Evolutionary conservation across 352 stramenopile genomes (phyloP).

Genomic region (Phytophthora megakarya): DNA sequence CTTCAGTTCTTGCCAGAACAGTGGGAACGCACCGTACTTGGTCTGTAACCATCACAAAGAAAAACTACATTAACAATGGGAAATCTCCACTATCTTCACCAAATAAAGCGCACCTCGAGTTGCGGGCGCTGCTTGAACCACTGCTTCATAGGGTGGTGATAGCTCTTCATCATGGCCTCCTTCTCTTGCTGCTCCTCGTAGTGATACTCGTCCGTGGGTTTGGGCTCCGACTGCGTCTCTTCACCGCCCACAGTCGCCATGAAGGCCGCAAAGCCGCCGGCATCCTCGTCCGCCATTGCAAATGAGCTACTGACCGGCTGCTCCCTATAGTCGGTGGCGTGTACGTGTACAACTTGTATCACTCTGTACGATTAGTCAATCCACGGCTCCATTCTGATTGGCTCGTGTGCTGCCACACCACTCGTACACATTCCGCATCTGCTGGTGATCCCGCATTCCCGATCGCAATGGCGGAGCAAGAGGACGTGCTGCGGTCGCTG

Average conservation of each 20-base stretch:
- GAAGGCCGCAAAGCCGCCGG: constrained; percentile 70
- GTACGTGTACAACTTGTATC: background rate
- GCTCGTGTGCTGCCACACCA: too few species aligned
- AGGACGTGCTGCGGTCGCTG: constrained; percentile 70
- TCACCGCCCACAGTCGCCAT: constrained; percentile 60
- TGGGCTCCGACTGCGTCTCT: constrained; percentile 1
- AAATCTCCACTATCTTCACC: constrained; percentile 1
- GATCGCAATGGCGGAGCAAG: constrained; percentile 37
- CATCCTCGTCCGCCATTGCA: constrained; percentile 54
- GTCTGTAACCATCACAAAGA: constrained; percentile 37
- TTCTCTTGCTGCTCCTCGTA: constrained; percentile 89
- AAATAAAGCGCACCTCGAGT: constrained; percentile 35
- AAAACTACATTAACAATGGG: constrained; percentile 7
- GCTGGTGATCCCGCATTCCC: constrained; percentile 19
- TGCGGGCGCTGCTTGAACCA: constrained; percentile 79
- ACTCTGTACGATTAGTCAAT: background rate
- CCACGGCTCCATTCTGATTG: too few species aligned
- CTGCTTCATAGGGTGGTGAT: constrained; percentile 88
- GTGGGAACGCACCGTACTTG: constrained; percentile 91
- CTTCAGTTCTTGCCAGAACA: constrained; percentile 96
- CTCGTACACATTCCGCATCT: too few species aligned
- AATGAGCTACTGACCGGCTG: constrained; percentile 5
- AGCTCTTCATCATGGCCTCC: constrained; percentile 89
- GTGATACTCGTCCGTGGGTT: constrained; percentile 59
- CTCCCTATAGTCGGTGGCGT: constrained; percentile 4